Evolutionary conservation across 192 early-diverging fungal genomes (phyloP).

Genomic region (Umbelopsis vinacea): DNA sequence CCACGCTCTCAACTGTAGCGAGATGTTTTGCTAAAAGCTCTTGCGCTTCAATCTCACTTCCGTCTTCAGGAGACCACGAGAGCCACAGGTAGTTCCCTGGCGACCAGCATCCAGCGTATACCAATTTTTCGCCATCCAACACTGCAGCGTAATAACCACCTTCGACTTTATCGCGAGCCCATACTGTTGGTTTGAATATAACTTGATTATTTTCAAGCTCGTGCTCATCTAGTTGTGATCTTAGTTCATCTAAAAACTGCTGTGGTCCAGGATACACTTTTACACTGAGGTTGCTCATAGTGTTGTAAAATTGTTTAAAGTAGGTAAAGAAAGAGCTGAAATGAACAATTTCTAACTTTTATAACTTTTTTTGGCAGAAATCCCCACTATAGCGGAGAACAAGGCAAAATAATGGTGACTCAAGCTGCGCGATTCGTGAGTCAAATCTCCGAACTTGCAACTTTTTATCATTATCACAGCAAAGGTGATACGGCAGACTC

Average conservation of each 20-base stretch:
- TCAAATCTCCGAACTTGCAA: too few species aligned
- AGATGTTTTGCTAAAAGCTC: neutral
- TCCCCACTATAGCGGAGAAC: too few species aligned
- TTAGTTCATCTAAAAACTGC: neutral
- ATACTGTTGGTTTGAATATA: constrained; percentile 1
- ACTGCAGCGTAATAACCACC: constrained; percentile 8
- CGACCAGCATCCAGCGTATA: constrained; percentile 2
- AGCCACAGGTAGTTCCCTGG: constrained; percentile 1
- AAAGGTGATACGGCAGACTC: too few species aligned
- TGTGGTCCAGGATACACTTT: constrained; percentile 8
- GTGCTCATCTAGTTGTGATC: neutral
- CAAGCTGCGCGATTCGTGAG: too few species aligned
- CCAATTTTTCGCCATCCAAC: neutral
- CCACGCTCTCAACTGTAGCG: neutral
- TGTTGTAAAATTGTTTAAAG: neutral
- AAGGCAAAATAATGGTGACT: too few species aligned
- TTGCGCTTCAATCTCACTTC: neutral
- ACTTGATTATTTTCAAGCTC: constrained; percentile 10
- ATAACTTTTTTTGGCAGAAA: too few species aligned
- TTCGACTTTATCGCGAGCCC: neutral
- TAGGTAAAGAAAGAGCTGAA: neutral
- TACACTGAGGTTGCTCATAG: neutral
- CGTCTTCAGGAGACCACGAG: neutral
- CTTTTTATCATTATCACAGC: too few species aligned
- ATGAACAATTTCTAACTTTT: too few species aligned